Conservation (phyloP, 768 basidiomycete genomes). For the Myochromella boudieri region DNA sequence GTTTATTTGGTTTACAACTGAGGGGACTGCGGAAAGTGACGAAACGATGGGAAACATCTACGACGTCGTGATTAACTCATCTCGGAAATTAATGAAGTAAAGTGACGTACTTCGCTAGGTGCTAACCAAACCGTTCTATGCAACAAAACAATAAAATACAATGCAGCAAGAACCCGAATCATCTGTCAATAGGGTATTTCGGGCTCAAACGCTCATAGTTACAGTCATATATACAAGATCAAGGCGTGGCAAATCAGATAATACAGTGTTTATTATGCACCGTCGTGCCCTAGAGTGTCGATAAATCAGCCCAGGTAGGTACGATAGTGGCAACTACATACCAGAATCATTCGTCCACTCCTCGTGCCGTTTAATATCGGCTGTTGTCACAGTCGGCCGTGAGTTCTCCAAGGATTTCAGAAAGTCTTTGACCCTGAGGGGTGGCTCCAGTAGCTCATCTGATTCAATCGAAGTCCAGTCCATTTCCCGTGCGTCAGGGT, state of each 20-base stretch:
- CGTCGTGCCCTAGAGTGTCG: constrained; percentile 11
- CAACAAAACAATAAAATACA: too few relatives aligned
- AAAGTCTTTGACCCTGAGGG: constrained; percentile 77
- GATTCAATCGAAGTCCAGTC: constrained; percentile 86
- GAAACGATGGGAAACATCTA: too few relatives aligned
- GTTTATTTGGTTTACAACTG: too few relatives aligned
- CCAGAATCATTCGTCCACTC: constrained; percentile 86
- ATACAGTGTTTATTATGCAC: constrained; percentile 12
- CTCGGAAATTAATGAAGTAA: too few relatives aligned
- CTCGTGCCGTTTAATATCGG: constrained; percentile 83
- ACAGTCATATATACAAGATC: constrained; percentile 1
- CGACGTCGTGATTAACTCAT: too few relatives aligned
- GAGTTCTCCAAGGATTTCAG: constrained; percentile 75
- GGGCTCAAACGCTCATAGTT: too few relatives aligned
- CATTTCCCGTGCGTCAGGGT: constrained; percentile 81
- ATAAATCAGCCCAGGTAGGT: neutral
- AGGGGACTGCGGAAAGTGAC: too few relatives aligned
- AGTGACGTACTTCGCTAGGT: too few relatives aligned
- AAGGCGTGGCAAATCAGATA: constrained; percentile 1
- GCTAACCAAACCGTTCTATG: too few relatives aligned
- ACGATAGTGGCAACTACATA: constrained; percentile 29
- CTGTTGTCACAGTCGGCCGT: constrained; percentile 84
- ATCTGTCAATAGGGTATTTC: too few relatives aligned
- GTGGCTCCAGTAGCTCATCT: constrained; percentile 89
- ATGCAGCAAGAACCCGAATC: too few relatives aligned